Conservation (phyloP, 768 basidiomycete species). For the Amyloporia xantha region DNA sequence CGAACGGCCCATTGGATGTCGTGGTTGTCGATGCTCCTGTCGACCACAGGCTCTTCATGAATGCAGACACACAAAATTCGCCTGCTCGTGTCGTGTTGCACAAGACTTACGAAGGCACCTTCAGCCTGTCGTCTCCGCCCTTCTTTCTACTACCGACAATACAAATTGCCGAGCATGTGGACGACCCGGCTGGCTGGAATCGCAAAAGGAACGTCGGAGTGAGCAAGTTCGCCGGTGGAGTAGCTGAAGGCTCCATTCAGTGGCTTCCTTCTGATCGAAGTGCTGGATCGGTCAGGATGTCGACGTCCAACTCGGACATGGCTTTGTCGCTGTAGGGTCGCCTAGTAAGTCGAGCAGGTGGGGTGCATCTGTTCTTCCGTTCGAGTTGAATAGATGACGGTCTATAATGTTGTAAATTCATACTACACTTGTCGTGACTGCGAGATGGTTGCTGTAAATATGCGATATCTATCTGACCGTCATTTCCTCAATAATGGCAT, state of each 20-base stretch:
- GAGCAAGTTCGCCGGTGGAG: not conserved
- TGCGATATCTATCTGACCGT: no score
- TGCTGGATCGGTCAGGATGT: constrained; percentile 5
- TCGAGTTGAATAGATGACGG: no score
- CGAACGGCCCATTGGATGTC: constrained; percentile 28
- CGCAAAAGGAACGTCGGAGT: constrained; percentile 6
- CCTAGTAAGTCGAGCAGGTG: no score
- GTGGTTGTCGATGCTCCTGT: constrained; percentile 27
- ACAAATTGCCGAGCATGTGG: constrained; percentile 1
- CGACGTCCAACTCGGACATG: constrained; percentile 8
- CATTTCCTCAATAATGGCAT: no score
- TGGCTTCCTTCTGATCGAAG: constrained; percentile 7
- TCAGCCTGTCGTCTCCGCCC: constrained; percentile 20
- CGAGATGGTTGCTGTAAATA: no score
- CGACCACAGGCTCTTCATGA: constrained; percentile 26
- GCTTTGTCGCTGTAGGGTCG: not conserved
- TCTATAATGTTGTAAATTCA: no score
- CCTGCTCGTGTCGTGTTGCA: constrained; percentile 27
- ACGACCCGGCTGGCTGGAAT: constrained; percentile 17
- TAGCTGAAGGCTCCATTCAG: constrained; percentile 4
- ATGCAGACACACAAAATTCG: constrained; percentile 28
- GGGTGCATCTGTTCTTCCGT: no score
- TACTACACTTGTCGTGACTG: no score
- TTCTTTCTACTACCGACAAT: constrained; percentile 1
- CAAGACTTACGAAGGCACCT: constrained; percentile 34